These are phyloP conservation scores for Fusarium globosum DNA, from an alignment of 2,329 filamentous ascomycete genomes.

Conservation along the genomic window DNA sequence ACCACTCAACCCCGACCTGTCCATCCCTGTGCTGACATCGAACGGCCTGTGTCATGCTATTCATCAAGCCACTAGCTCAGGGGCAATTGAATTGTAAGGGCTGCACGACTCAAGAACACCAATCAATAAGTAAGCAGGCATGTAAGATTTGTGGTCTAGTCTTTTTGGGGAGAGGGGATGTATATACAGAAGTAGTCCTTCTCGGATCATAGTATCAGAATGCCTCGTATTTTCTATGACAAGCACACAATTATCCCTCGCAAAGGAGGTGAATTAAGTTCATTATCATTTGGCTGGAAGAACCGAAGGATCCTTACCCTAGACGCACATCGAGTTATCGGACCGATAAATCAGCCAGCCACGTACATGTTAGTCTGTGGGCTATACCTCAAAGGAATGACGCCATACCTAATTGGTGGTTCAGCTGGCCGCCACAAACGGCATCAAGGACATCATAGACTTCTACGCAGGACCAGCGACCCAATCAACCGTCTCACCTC, in stretches of 20 bases:
- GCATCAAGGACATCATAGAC: background rate
- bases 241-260: rapidly evolving
- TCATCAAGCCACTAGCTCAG: background rate
- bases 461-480: background rate
- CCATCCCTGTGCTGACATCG: background rate
- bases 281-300: background rate
- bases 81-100: rapidly evolving
- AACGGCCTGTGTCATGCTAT: rapidly evolving
- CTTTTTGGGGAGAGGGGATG: too few relatives aligned
- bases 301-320: background rate
- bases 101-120: too few relatives aligned
- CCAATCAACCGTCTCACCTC: background rate
- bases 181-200: background rate
- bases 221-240: rapidly evolving
- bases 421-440: background rate
- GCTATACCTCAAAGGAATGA: background rate
- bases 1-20: background rate
- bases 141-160: too few relatives aligned
- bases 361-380: background rate
- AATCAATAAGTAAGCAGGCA: too few relatives aligned
- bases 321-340: background rate
- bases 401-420: background rate
- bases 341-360: background rate
- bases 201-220: rapidly evolving
- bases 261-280: background rate